Percentiles rank a stretch among this genome's conserved stretches.
Evolutionary conservation across 495 filamentous ascomycete species (phyloP).

Genomic region (Penicillium malachiteum): DNA sequence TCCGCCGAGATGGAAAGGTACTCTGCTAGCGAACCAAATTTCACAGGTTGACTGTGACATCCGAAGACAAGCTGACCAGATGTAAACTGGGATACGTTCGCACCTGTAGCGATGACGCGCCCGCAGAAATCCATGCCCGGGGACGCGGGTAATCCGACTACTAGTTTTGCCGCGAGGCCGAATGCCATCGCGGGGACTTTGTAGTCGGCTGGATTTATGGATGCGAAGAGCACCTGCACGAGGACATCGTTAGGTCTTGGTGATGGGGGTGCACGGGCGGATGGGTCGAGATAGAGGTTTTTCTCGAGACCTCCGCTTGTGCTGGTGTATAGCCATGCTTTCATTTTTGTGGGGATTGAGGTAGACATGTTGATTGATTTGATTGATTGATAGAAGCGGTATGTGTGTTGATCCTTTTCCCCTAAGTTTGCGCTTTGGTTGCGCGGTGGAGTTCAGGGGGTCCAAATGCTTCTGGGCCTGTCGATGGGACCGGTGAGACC

Average conservation of each 20-base stretch:
- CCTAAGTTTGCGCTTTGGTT: not conserved
- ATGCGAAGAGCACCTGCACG: slow-evolving; percentile 52
- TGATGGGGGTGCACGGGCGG: slow-evolving; percentile 41
- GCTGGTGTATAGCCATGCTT: slow-evolving; percentile 59
- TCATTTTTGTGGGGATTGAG: slow-evolving; percentile 46
- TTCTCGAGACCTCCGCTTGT: slow-evolving; percentile 53
- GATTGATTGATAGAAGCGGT: not conserved
- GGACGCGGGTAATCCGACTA: slow-evolving; percentile 49
- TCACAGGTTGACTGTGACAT: slow-evolving; percentile 29
- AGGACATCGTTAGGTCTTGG: slow-evolving; percentile 48
- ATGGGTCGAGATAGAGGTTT: slow-evolving; percentile 51
- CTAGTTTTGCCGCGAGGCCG: slow-evolving; percentile 35
- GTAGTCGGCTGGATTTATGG: slow-evolving; percentile 72
- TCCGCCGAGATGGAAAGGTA: slow-evolving; percentile 39
- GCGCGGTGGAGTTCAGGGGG: not conserved
- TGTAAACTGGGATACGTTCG: slow-evolving; percentile 32
- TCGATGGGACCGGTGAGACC: not conserved
- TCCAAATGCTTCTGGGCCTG: not conserved
- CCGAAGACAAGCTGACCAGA: slow-evolving; percentile 61
- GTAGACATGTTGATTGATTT: slow-evolving; percentile 13
- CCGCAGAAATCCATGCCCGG: slow-evolving; percentile 67
- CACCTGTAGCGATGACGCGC: slow-evolving; percentile 48
- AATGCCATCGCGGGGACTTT: slow-evolving; percentile 56
- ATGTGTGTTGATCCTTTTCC: not conserved
- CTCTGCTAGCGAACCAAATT: slow-evolving; percentile 55